phyloP scores from a whole-genome alignment of 306 rosid species.

The Datisca glomerata region DNA sequence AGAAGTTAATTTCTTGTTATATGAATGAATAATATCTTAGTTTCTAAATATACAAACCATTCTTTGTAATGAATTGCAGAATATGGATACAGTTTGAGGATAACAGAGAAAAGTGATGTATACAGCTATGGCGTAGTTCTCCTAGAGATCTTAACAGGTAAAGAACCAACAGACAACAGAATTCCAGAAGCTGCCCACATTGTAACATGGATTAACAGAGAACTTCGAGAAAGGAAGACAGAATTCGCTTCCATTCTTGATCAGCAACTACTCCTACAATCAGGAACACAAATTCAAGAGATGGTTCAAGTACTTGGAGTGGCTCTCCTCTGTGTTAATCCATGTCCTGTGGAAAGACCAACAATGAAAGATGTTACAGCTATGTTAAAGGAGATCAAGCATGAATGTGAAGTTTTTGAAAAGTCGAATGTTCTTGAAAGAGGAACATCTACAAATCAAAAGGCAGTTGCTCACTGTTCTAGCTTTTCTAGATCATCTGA shows the following conservation, averaged over 20 bases:
- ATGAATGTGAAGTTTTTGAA: conserved; percentile 51
- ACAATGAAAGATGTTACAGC: conserved; percentile 84
- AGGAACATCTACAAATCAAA: conserved; percentile 30
- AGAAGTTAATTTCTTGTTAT: too few relatives aligned
- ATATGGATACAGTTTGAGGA: conserved; percentile 85
- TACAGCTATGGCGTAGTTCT: conserved; percentile 89
- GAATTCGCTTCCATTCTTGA: conserved; percentile 58
- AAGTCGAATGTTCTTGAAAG: conserved; percentile 38
- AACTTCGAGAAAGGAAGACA: conserved; percentile 44
- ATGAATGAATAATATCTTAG: background rate
- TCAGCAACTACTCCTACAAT: conserved; percentile 48
- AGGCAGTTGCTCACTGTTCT: conserved; percentile 59
- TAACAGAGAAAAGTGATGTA: conserved; percentile 94
- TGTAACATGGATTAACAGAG: conserved; percentile 58
- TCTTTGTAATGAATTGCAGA: conserved; percentile 43
- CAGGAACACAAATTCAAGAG: conserved; percentile 77
- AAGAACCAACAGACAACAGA: conserved; percentile 56
- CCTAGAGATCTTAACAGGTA: conserved; percentile 72
- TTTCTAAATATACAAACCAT: background rate
- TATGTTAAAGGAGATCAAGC: conserved; percentile 82
- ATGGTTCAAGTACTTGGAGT: conserved; percentile 94
- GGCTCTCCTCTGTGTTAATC: conserved; percentile 77
- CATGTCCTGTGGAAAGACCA: conserved; percentile 71
- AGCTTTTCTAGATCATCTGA: conserved; percentile 90
- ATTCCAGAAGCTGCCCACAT: conserved; percentile 73